Conservation (phyloP, 1,284 basidiomycete species). For the Melampsora americana region DNA sequence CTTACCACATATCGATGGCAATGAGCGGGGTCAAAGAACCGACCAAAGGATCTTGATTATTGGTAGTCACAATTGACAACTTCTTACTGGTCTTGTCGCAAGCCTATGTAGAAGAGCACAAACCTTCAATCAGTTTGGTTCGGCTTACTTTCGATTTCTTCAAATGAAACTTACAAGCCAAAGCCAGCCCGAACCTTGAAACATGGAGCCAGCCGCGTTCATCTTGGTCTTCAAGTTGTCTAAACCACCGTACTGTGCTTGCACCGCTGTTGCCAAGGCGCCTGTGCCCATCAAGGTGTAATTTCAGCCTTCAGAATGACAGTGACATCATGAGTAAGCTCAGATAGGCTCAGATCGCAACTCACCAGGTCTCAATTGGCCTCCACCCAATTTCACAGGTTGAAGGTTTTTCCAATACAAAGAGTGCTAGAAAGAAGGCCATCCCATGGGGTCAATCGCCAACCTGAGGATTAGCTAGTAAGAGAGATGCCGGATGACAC, state of each 20-base stretch:
- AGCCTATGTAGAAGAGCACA: constrained; percentile 59
- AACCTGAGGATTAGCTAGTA: constrained; percentile 61
- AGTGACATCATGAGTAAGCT: no score
- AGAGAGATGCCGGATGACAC: constrained; percentile 54
- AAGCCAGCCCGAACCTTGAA: constrained; percentile 97
- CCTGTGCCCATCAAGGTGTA: constrained; percentile 56
- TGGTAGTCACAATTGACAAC: constrained; percentile 80
- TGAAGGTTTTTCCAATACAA: constrained; percentile 97
- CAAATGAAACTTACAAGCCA: constrained; percentile 63
- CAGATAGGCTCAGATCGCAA: constrained; percentile 40
- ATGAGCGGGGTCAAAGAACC: constrained; percentile 75
- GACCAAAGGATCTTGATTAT: constrained; percentile 94
- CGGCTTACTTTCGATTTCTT: neutral
- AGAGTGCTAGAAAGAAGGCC: constrained; percentile 64
- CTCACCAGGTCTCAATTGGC: constrained; percentile 59
- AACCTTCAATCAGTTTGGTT: neutral
- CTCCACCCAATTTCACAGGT: constrained; percentile 63
- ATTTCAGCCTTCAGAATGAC: neutral
- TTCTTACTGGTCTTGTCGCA: constrained; percentile 68
- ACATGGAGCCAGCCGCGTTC: constrained; percentile 81
- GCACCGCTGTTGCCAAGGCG: constrained; percentile 73
- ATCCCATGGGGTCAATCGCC: neutral
- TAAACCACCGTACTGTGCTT: constrained; percentile 77
- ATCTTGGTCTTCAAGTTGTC: constrained; percentile 72
- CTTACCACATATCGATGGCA: constrained; percentile 96